Conservation (phyloP, 495 filamentous ascomycete genomes). For the Penicillium chermesinum region DNA sequence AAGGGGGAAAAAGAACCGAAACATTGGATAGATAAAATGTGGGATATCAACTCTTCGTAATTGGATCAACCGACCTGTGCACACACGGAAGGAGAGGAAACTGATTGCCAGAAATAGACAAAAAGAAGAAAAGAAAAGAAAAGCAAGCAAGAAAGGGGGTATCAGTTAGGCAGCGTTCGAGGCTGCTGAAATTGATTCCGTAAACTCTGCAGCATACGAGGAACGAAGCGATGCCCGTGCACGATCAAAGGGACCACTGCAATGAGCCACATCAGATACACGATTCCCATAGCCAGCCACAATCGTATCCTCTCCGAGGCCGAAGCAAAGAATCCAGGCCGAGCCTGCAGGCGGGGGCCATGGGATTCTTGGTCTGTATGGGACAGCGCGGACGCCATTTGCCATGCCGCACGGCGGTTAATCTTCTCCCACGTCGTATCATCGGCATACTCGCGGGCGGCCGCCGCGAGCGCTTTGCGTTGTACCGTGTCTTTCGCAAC, state of each 20-base stretch:
- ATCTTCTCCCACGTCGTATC: slow-evolving; percentile 62
- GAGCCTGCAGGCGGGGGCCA: not conserved
- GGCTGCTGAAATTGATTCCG: slow-evolving; percentile 14
- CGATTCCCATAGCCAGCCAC: slow-evolving; percentile 22
- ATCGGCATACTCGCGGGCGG: slow-evolving; percentile 46
- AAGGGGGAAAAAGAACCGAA: too few species aligned
- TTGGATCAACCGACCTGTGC: too few species aligned
- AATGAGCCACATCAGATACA: slow-evolving; percentile 33
- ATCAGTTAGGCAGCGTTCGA: slow-evolving; percentile 9
- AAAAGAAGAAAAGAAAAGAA: not conserved
- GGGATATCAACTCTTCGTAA: too few species aligned
- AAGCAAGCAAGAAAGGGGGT: not conserved
- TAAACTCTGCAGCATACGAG: slow-evolving; percentile 19
- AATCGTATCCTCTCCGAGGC: slow-evolving; percentile 22
- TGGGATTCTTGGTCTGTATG: slow-evolving; percentile 23
- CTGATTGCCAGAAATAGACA: not conserved
- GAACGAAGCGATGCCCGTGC: slow-evolving; percentile 28
- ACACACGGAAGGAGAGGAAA: too few species aligned
- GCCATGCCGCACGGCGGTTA: slow-evolving; percentile 54
- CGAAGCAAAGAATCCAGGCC: slow-evolving; percentile 8
- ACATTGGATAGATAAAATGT: too few species aligned
- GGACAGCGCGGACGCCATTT: slow-evolving; percentile 48
- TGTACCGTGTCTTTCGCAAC: slow-evolving; percentile 34
- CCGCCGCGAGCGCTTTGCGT: slow-evolving; percentile 31
- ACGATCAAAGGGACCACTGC: slow-evolving; percentile 34